Conservation (phyloP, 345 rosid genomes). For the Excoecaria agallocha region DNA sequence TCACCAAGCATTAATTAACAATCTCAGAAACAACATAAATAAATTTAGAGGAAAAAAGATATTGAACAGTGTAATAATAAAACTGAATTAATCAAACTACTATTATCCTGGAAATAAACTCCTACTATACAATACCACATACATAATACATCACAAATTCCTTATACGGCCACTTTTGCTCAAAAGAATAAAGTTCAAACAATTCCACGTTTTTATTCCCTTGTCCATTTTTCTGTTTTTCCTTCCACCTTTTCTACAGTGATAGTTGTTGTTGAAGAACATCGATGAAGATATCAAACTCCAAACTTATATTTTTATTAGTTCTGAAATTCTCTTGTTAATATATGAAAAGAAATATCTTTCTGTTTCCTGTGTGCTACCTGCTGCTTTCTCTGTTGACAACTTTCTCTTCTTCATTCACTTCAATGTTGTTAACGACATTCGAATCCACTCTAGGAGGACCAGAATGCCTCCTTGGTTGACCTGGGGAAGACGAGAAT, state of each 20-base stretch:
- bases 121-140: no score
- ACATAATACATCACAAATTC: no score
- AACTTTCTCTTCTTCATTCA: slow-evolving; percentile 13
- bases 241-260: neutral
- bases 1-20: no score
- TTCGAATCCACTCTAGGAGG: slow-evolving; percentile 43
- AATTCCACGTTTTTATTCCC: no score
- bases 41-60: no score
- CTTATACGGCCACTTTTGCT: no score
- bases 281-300: neutral
- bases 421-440: slow-evolving; percentile 22
- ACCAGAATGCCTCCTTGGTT: slow-evolving; percentile 33
- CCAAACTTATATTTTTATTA: neutral
- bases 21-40: no score
- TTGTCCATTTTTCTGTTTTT: no score
- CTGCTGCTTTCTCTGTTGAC: slow-evolving; percentile 22
- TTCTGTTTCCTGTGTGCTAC: slow-evolving; percentile 10
- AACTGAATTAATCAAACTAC: no score
- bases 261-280: neutral
- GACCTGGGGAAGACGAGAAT: slow-evolving; percentile 27
- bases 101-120: no score
- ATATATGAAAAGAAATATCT: neutral
- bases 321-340: neutral
- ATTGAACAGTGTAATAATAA: no score
- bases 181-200: no score